Evolutionary conservation across 2,329 filamentous ascomycete genomes (phyloP).

Genomic region (Chaetoscypha palmicola): DNA sequence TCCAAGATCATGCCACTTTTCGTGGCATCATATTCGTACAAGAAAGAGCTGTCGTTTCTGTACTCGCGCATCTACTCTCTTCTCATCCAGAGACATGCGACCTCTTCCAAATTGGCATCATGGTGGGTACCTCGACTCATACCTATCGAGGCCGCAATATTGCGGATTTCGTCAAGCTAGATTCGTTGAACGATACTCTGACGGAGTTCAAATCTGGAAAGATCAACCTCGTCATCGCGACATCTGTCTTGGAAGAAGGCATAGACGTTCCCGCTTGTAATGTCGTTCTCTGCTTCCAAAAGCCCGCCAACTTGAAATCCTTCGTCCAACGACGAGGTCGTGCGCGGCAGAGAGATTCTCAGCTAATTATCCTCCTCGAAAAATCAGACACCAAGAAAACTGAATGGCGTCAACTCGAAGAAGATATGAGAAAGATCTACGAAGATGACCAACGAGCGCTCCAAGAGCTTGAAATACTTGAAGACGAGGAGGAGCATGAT

Average conservation of each 20-base stretch:
- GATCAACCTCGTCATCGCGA: conserved; percentile 50
- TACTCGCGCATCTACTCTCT: conserved; percentile 42
- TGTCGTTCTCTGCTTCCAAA: conserved; percentile 57
- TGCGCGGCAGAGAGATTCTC: conserved; percentile 51
- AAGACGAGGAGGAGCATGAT: conserved; percentile 30
- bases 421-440: conserved; percentile 52
- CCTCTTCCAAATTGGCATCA: conserved; percentile 44
- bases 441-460: conserved; percentile 31
- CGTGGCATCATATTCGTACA: conserved; percentile 59
- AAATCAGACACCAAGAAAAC: conserved; percentile 31
- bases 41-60: conserved; percentile 52
- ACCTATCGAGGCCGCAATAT: conserved; percentile 36
- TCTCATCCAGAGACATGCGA: conserved; percentile 45
- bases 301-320: conserved; percentile 53
- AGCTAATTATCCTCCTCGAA: conserved; percentile 44
- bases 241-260: conserved; percentile 56
- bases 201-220: conserved; percentile 47
- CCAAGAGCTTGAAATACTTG: conserved; percentile 16
- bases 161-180: conserved; percentile 32
- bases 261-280: conserved; percentile 60
- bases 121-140: conserved; percentile 47
- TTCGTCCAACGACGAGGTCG: conserved; percentile 60
- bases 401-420: conserved; percentile 62
- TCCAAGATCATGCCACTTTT: conserved; percentile 37
- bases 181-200: conserved; percentile 34